Percentiles rank a stretch among this genome's conserved stretches.
phyloP scores from a whole-genome alignment of 306 rosid species.

The Herpetospermum pedunculosum region DNA sequence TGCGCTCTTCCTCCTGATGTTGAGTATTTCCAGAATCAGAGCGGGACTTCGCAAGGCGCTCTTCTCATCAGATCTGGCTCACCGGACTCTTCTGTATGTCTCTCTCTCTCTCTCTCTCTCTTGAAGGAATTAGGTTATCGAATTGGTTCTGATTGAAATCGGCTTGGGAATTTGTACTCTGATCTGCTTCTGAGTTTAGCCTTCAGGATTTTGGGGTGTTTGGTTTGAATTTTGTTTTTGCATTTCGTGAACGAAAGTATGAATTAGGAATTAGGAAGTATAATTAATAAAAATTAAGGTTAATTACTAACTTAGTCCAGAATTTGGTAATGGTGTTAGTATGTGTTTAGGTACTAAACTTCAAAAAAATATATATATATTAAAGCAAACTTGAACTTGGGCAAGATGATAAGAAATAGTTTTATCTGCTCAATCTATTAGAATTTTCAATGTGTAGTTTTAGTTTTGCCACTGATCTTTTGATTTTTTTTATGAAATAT shows the following conservation, averaged over 20 bases:
- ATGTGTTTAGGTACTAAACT: no score
- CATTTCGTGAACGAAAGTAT: not conserved
- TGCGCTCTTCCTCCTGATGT: slow-evolving; percentile 55
- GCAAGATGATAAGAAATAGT: no score
- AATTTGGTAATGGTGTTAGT: no score
- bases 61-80: slow-evolving; percentile 50
- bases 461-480: no score
- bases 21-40: slow-evolving; percentile 31
- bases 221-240: not conserved
- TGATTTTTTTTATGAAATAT: no score
- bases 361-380: no score
- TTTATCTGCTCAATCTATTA: no score
- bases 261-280: no score
- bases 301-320: no score
- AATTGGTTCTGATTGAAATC: not conserved
- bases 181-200: not conserved
- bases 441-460: no score
- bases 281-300: no score
- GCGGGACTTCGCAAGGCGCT: slow-evolving; percentile 31
- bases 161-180: not conserved
- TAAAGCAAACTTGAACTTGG: no score
- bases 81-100: slow-evolving; percentile 33
- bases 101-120: not conserved
- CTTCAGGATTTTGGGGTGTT: not conserved
- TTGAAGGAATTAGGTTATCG: not conserved